A percentile compares a stretch with the other conserved stretches of the same genome.
These are phyloP conservation scores for Fusarium pseudograminearum DNA, from an alignment of 2,329 filamentous ascomycete species.

Conservation along the genomic window DNA sequence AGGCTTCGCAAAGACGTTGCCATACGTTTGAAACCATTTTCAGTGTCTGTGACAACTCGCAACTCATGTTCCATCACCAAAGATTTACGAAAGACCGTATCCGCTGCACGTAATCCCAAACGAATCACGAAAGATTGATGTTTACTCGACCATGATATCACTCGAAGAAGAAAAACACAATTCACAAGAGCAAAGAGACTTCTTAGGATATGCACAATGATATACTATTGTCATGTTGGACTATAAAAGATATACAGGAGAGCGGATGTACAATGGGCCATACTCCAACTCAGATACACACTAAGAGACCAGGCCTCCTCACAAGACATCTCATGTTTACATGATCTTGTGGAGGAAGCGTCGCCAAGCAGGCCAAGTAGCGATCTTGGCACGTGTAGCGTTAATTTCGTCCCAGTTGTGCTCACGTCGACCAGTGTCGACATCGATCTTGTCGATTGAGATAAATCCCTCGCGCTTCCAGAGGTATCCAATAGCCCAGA, in stretches of 20 bases:
- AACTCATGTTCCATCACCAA: background rate
- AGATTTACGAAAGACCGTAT: background rate
- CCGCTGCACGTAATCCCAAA: no score
- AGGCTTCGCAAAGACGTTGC: background rate
- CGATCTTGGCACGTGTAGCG: conserved; percentile 62
- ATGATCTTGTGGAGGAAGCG: conserved; percentile 55
- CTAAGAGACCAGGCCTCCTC: background rate
- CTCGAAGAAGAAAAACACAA: background rate
- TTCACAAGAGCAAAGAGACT: background rate
- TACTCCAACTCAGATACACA: background rate
- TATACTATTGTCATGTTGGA: conserved; percentile 43
- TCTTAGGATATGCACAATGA: conserved; percentile 8
- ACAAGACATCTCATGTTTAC: conserved; percentile 41
- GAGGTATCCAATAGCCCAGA: conserved; percentile 69
- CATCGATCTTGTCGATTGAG: conserved; percentile 70
- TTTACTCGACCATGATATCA: background rate
- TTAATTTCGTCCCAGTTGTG: conserved; percentile 75
- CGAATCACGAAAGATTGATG: background rate
- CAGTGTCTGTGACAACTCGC: fast-evolving
- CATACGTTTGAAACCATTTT: background rate
- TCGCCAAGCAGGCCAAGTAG: conserved; percentile 65
- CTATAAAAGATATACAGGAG: conserved; percentile 36
- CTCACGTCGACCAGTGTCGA: conserved; percentile 74
- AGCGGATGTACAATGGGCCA: conserved; percentile 5
- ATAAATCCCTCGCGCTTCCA: conserved; percentile 76